Evolutionary conservation across 192 early-diverging fungal genomes (phyloP).

Genomic region (Glomus cerebriforme): DNA sequence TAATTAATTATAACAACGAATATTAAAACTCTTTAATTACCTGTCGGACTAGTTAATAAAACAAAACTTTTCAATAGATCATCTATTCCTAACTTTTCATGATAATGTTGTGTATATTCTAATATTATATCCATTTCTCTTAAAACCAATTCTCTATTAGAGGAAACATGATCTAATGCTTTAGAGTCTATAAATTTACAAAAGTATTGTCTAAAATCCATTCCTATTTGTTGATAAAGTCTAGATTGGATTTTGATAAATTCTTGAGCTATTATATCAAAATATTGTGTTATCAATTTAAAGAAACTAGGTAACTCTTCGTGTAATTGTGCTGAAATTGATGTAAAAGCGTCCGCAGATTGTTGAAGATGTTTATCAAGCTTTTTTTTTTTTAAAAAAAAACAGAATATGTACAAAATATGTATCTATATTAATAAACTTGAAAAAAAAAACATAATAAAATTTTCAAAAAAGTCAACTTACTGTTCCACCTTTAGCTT

Average conservation of each 20-base stretch:
- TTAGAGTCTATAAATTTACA: constrained; percentile 36
- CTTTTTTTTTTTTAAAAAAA: constrained; percentile 31
- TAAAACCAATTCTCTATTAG: constrained; percentile 30
- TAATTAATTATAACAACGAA: not conserved
- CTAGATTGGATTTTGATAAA: constrained; percentile 57
- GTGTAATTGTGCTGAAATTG: constrained; percentile 71
- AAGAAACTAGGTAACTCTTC: constrained; percentile 74
- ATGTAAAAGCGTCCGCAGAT: constrained; percentile 63
- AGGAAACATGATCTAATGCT: constrained; percentile 32
- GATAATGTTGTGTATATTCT: constrained; percentile 37
- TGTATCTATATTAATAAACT: not conserved
- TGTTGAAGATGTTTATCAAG: constrained; percentile 67
- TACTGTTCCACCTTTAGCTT: constrained; percentile 61
- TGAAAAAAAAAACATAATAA: not conserved
- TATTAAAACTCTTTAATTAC: not conserved
- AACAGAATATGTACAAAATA: not conserved
- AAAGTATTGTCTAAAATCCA: constrained; percentile 45
- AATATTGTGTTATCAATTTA: constrained; percentile 57
- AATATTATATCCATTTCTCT: constrained; percentile 37
- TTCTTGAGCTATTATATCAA: constrained; percentile 59
- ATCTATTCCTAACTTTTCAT: constrained; percentile 32
- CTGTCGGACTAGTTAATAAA: not conserved
- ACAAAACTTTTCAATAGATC: constrained; percentile 20
- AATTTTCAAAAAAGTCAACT: not conserved
- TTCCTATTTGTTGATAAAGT: constrained; percentile 49